Evolutionary conservation across 345 rosid genomes (phyloP), one percentile per base, ranked within the genome.

Genomic region (Aethionema arabicum): DNA sequence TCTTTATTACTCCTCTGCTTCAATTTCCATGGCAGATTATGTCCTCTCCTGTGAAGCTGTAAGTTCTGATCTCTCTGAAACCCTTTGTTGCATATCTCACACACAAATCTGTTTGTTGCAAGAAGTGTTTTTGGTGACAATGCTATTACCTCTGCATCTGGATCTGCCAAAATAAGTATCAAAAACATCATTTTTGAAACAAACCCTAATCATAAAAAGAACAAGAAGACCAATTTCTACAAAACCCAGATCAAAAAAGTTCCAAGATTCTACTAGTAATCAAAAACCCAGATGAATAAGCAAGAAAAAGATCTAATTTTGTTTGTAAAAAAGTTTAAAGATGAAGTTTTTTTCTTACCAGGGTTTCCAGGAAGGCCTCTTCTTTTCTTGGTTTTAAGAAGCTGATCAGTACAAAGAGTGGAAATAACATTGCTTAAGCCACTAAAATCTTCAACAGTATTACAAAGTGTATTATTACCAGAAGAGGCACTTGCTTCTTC

Each of bases 71-170:
- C 98, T 72, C 98, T 82, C 54, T 85, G 98, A 68, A 91, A 91
- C 61, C 98, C 91, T 72, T 87, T 91, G 78, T 82, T 91, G 64
- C 98, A 91, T 79, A 87, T 80, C 95, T 91, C 98, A 79, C 98
- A 91, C 11, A 91, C 72, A 44, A 91, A 91, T 77, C 96, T 82
- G 78, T 91, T 87, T 30, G 93, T 87, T 37, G 98, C 84, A 61
- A 91, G 51, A 56, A 91, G 80, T 10, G 98, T 61, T 66, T 69
- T 82, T 64, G 98, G 98, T 13, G 98, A 91, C 61, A 91, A 81
- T 65, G 96, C 93, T 11, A 91, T 75, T 78, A 91, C 91, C 65
- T 91, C 98, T 3, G 96, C 91, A 64, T 88, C 95, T 48, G 96
- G 96, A 76, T 91, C 98, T 91, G 69, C 32, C 70, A 66, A 62